Base-by-base conservation (phyloP, 495 filamentous ascomycete species). In the Aspergillus asperescens region DNA sequence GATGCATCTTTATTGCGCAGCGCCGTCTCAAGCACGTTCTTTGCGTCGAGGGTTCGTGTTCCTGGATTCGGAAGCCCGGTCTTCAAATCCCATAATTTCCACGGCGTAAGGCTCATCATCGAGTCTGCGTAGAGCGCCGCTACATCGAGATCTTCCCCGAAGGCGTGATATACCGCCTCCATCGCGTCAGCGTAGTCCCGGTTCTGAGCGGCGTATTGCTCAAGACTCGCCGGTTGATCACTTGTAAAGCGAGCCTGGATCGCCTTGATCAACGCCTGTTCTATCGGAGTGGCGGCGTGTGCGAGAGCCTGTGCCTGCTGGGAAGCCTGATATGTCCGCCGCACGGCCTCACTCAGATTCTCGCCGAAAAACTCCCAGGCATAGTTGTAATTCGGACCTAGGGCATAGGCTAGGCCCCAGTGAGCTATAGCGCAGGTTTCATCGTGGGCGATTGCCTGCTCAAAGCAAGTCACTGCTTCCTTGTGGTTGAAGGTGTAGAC, bases 331-430 rank as follows among this genome's bases (percentile, higher is more conserved):
- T 76, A 66, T 1, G 79, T 76, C 23, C 71, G 62, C 1, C 60
- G 63, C 18, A 82, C 67, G 1, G 66, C 78, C 0, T 43, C 43
- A 5, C 67, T 58, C 4, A 81, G 62, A 32, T 87, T 83, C 5
- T 71, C 66, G 50, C 85, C 85, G 52, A 87, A 87, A 18, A 77
- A 62, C 3, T 78, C 69, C 85, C 84, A 88, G 0, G 83, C 80
- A 59, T 86, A 86, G 59, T 88, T 87, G 65, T 87, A 88, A 52
- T 88, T 86, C 1, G 85, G 83, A 0, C 85, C 85, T 1, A 84
- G 59, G 2, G 78, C 60, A 56, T 79, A 86, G 0, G 85, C 82
- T 4, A 84, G 62, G 0, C 85, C 85, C 85, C 85, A 88, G 48
- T 84, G 78, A 16, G 79, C 83, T 64, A 87, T 80, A 5, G 77